Evolutionary conservation across 1,284 basidiomycete species (phyloP), one percentile per base, ranked within the genome.

Genomic region (Rhodofomes roseus): DNA sequence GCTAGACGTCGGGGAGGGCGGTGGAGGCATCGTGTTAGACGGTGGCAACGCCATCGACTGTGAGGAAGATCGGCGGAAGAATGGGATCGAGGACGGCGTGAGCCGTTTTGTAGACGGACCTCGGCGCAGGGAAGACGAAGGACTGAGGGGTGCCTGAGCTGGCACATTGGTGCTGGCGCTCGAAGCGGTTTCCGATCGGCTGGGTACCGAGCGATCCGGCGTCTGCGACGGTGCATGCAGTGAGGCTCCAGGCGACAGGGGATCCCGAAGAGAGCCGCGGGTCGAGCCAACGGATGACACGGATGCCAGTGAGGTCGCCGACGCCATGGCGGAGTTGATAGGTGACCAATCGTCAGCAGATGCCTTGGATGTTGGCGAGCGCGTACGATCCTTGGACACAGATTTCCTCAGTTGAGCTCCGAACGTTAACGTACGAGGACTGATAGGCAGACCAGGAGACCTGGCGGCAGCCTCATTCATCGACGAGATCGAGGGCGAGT

Each of bases 1-100:
- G 25, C 79, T 77, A 40, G 80, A 75, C 11, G 85, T 84, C 16
- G 87, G 87, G 8, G 89, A 86, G 12, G 70, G 67, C 1, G 76
- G 70, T 14, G 67, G 64, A 4, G 66, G 65, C 44, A 66, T 62
- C 11, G 59, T 57, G 50, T 58, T 62, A 9, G 67, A 70, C 57
- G 73, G 67, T 22, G 71, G 71, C 12, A 72, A 64, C 63, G 92
- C 87, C 78, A 92, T 88, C 1, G 92, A 94, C 66, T 94, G 91
- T 1, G 93, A 95, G 20, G 94, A 95, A 1, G 93, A 92, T 20
- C 95, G 89, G 43, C 94, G 85, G 80, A 97, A 97, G 77, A 98
- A 98, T 1, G 95, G 96, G 63, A 98, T 97, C 8, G 93, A 92
- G 16, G 93, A 96, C 0, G 95, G 95, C 0, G 95, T 96, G 53